Evolutionary conservation across 495 filamentous ascomycete genomes (phyloP), one percentile per base, ranked within the genome.

Genomic region (Cercophora samala): DNA sequence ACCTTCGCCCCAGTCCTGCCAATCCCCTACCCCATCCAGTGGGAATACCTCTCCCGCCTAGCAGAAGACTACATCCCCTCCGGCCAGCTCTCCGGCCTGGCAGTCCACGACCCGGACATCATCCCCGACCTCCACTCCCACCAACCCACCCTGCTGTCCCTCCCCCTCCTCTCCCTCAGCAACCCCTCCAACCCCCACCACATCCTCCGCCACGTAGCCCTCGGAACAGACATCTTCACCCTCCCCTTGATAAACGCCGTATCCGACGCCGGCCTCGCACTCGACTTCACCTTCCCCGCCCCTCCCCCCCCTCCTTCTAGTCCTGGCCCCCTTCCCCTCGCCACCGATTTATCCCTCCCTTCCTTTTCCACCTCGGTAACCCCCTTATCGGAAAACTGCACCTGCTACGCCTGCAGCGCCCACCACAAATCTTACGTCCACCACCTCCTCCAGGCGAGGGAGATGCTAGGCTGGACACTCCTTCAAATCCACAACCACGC

Each of bases 381-480:
- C 0, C 88, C 93, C 0, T 78, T 98, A 18, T 67, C 71, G 0
- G 63, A 79, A 26, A 78, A 75, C 53, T 99, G 95, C 77, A 67
- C 77, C 21, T 99, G 95, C 83, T 95, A 96, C 74, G 79, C 93
- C 21, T 99, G 95, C 81, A 86, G 80, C 1, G 83, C 84, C 15
- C 96, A 99, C 76, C 92, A 97, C 76, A 81, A 87, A 5, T 94
- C 96, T 1, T 98, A 90, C 77, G 69, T 98, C 37, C 89, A 92
- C 66, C 96, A 99, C 74, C 84, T 99, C 5, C 84, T 99, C 4
- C 75, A 81, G 18, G 92, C 95, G 0, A 93, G 93, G 70, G 95
- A 99, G 76, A 97, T 99, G 96, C 87, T 97, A 2, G 94, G 87
- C 24, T 99, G 95, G 95, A 90, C 91, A 2, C 83, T 99, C 17